A percentile compares a stretch with the other conserved stretches of the same genome.
Conservation (phyloP, 257 asterid species). For the Scutellaria barbata region DNA sequence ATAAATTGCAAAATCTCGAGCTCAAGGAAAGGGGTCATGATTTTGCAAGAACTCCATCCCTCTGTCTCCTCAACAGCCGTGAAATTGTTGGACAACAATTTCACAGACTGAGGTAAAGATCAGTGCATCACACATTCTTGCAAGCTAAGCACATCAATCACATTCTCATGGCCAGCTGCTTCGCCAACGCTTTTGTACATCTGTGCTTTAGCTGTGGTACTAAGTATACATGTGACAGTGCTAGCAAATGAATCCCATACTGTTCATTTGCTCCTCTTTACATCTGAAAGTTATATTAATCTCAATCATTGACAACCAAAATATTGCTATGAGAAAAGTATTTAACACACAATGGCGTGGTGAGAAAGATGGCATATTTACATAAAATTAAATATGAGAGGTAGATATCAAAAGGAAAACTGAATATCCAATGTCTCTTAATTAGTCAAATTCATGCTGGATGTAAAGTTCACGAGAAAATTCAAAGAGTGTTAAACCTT, state of each 20-base stretch:
- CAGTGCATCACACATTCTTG: slow-evolving; percentile 78
- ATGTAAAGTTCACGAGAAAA: neutral
- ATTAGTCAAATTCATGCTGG: neutral
- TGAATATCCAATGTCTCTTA: neutral
- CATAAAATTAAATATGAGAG: too few relatives aligned
- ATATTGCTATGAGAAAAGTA: too few relatives aligned
- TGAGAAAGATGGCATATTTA: too few relatives aligned
- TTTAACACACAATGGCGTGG: neutral
- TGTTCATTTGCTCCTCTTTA: slow-evolving; percentile 67
- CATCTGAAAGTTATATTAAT: slow-evolving; percentile 53
- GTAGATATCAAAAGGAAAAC: neutral
- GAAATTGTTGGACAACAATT: slow-evolving; percentile 53
- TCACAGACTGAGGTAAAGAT: slow-evolving; percentile 75
- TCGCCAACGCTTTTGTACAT: slow-evolving; percentile 58
- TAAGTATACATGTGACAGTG: slow-evolving; percentile 68
- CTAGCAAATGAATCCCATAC: slow-evolving; percentile 74
- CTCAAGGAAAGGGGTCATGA: slow-evolving; percentile 81
- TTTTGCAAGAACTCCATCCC: slow-evolving; percentile 80
- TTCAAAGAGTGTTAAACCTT: neutral
- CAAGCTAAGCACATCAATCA: slow-evolving; percentile 78
- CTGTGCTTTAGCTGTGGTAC: slow-evolving; percentile 79
- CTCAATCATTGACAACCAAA: slow-evolving; percentile 14
- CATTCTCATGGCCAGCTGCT: slow-evolving; percentile 56
- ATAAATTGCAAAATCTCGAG: slow-evolving; percentile 80
- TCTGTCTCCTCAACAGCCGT: slow-evolving; percentile 70